These are phyloP conservation scores for Cladosporium sp. DNA, from an alignment of 2,329 filamentous ascomycete species.

Conservation along the genomic window DNA sequence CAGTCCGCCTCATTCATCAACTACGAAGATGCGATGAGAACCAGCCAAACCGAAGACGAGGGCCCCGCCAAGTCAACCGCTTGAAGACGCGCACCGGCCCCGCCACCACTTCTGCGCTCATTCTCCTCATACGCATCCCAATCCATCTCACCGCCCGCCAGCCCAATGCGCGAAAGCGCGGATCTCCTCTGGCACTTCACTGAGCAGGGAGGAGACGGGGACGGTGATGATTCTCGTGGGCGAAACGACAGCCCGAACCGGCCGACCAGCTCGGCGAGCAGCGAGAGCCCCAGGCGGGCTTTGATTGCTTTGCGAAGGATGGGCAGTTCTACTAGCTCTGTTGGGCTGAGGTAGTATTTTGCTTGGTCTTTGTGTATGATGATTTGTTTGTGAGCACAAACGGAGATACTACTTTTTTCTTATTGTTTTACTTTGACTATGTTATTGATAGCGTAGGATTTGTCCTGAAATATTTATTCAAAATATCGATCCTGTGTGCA, in stretches of 20 bases:
- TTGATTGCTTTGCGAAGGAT: conserved; percentile 21
- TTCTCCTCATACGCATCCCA: neutral
- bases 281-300: conserved; percentile 26
- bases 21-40: conserved; percentile 19
- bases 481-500: neutral
- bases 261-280: conserved; percentile 28
- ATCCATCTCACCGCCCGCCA: conserved; percentile 18
- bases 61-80: conserved; percentile 3
- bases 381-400: neutral
- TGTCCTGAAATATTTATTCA: neutral
- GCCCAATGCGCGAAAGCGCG: conserved; percentile 20
- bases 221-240: conserved; percentile 25
- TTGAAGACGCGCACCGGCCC: conserved; percentile 21
- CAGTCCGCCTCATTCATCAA: conserved; percentile 27
- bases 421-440: neutral
- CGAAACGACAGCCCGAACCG: conserved; percentile 15
- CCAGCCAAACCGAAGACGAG: neutral
- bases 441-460: neutral
- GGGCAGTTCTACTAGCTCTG: conserved; percentile 24
- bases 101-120: conserved; percentile 13
- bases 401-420: neutral
- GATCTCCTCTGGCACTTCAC: conserved; percentile 19
- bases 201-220: conserved; percentile 21
- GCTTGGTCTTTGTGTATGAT: neutral
- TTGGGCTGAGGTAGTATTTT: conserved; percentile 24